phyloP scores from a whole-genome alignment of 2,329 filamentous ascomycete species.

The Leptographium procerum region DNA sequence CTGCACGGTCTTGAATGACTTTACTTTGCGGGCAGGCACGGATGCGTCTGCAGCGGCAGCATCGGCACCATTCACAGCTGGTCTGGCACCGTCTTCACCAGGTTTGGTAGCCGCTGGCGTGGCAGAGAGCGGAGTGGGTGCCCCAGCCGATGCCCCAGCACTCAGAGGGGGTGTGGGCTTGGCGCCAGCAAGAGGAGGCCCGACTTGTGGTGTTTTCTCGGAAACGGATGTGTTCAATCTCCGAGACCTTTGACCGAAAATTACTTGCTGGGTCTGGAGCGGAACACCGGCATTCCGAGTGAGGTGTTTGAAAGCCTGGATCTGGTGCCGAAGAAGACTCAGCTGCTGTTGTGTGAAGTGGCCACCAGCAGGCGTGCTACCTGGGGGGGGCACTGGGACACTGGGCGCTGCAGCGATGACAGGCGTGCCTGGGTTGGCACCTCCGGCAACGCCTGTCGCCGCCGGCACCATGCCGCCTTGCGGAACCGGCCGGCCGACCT shows the following conservation, averaged over 20 bases:
- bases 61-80: constrained; percentile 17
- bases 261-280: constrained; percentile 63
- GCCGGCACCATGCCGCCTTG: constrained; percentile 14
- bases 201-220: constrained; percentile 32
- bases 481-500: constrained; percentile 11
- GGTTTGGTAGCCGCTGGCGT: constrained; percentile 19
- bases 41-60: constrained; percentile 12
- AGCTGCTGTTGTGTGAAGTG: constrained; percentile 74
- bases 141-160: constrained; percentile 10
- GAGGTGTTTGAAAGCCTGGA: constrained; percentile 80
- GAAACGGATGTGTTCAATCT: constrained; percentile 41
- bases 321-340: constrained; percentile 68
- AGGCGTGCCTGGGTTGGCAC: constrained; percentile 13
- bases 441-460: constrained; percentile 20
- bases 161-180: constrained; percentile 7
- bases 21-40: constrained; percentile 25
- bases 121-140: constrained; percentile 18
- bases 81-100: constrained; percentile 22
- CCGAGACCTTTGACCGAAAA: constrained; percentile 65
- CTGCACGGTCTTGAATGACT: constrained; percentile 61
- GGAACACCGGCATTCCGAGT: constrained; percentile 81
- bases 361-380: constrained; percentile 20
- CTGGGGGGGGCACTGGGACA: constrained; percentile 19
- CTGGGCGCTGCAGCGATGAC: background rate
- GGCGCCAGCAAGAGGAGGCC: background rate